These are phyloP conservation scores for Psophocarpus tetragonolobus DNA, from an alignment of 306 rosid genomes.

Conservation along the genomic window DNA sequence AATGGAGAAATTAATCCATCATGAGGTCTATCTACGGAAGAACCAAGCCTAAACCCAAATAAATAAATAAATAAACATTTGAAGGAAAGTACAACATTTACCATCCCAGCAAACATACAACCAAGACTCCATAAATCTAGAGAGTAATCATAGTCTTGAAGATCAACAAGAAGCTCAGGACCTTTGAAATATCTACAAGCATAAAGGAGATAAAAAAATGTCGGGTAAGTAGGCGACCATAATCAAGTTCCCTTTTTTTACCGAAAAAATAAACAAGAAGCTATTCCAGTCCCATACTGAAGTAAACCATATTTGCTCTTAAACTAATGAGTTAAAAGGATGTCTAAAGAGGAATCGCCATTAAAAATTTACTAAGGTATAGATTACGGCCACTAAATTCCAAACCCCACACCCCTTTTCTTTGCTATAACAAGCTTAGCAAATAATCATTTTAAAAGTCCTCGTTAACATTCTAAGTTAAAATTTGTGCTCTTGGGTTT, in stretches of 20 bases:
- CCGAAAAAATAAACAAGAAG: conserved; percentile 9
- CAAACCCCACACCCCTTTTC: background rate
- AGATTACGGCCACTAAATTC: background rate
- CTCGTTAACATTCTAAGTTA: background rate
- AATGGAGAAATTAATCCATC: conserved; percentile 12
- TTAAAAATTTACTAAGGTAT: background rate
- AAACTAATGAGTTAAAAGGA: background rate
- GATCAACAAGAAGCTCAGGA: conserved; percentile 96
- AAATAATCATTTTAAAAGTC: background rate
- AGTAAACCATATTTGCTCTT: conserved; percentile 15
- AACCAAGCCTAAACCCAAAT: background rate
- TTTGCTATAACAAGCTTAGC: background rate
- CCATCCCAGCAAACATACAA: conserved; percentile 98
- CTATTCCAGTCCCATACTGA: background rate
- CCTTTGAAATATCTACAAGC: conserved; percentile 89
- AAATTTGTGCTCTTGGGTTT: background rate
- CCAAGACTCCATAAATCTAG: conserved; percentile 95
- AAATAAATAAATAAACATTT: background rate
- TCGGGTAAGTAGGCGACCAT: too few species aligned
- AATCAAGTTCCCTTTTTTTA: background rate
- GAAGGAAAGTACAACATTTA: conserved; percentile 39
- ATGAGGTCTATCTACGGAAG: background rate
- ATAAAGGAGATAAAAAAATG: conserved; percentile 10
- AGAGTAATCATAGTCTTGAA: conserved; percentile 94
- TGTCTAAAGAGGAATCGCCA: background rate